These are phyloP conservation scores for Globisporangium mamillatum DNA, from an alignment of 352 stramenopile species.

Conservation along the genomic window DNA sequence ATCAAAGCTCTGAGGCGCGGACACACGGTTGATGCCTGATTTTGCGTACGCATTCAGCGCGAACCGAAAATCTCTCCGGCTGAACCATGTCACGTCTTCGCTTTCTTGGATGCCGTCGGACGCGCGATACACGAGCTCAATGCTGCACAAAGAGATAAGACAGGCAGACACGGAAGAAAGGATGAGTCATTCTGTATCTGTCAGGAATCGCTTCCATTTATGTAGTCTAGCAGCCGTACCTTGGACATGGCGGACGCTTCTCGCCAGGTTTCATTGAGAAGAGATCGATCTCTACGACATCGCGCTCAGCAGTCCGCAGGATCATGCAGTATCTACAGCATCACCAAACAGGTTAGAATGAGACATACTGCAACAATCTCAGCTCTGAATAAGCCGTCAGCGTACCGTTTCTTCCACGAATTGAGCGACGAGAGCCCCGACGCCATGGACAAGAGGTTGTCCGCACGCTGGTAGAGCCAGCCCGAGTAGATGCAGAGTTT, in stretches of 20 bases:
- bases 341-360: neutral
- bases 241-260: slow-evolving; percentile 59
- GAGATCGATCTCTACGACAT: slow-evolving; percentile 77
- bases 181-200: neutral
- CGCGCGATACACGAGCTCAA: slow-evolving; percentile 62
- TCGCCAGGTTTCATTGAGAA: slow-evolving; percentile 78
- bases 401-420: slow-evolving; percentile 79
- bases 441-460: slow-evolving; percentile 78
- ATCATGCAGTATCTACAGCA: slow-evolving; percentile 68
- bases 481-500: slow-evolving; percentile 81
- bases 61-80: slow-evolving; percentile 64
- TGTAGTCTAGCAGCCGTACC: slow-evolving; percentile 20
- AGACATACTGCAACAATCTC: neutral
- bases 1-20: slow-evolving; percentile 56
- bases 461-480: slow-evolving; percentile 77
- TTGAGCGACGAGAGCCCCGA: slow-evolving; percentile 70
- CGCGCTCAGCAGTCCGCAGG: slow-evolving; percentile 44
- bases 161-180: neutral
- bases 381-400: neutral
- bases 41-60: slow-evolving; percentile 62
- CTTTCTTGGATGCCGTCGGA: slow-evolving; percentile 58
- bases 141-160: slow-evolving; percentile 10
- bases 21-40: slow-evolving; percentile 54
- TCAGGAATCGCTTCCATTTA: neutral
- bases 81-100: slow-evolving; percentile 61